Percentiles rank a stretch among this genome's conserved stretches.
These are phyloP conservation scores for Fusarium floridanum DNA, from an alignment of 2,329 filamentous ascomycete species.

Conservation along the genomic window DNA sequence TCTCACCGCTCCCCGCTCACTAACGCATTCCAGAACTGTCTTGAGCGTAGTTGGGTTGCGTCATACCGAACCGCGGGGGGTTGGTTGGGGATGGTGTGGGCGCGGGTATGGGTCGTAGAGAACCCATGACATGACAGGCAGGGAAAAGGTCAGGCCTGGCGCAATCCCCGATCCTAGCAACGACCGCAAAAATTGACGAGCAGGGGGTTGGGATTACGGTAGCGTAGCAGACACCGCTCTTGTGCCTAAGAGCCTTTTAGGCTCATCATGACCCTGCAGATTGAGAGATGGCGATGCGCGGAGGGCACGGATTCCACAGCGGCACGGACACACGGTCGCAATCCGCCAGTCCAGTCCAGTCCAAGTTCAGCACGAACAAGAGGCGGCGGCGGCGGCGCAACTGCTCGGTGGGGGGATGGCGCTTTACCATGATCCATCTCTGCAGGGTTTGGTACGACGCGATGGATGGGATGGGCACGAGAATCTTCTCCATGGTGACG, in stretches of 20 bases:
- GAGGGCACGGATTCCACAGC: slow-evolving; percentile 37
- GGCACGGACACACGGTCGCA: slow-evolving; percentile 27
- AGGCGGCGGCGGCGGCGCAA: slow-evolving; percentile 33
- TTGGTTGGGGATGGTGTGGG: slow-evolving; percentile 37
- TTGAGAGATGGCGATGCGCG: slow-evolving; percentile 37
- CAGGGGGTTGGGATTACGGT: slow-evolving; percentile 35
- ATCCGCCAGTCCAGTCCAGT: slow-evolving; percentile 2
- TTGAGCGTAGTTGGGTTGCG: slow-evolving; percentile 40
- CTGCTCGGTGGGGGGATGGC: slow-evolving; percentile 8
- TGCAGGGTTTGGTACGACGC: slow-evolving; percentile 5
- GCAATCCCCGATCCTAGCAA: slow-evolving; percentile 32
- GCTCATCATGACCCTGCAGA: slow-evolving; percentile 40
- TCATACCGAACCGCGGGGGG: slow-evolving; percentile 41
- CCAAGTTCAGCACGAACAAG: slow-evolving; percentile 26
- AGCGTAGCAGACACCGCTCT: slow-evolving; percentile 38
- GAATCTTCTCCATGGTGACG: slow-evolving; percentile 16
- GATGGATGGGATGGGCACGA: neutral
- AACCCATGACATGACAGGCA: slow-evolving; percentile 44
- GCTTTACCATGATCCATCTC: slow-evolving; percentile 8
- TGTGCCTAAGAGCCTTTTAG: slow-evolving; percentile 40
- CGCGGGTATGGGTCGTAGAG: slow-evolving; percentile 35
- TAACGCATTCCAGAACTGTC: slow-evolving; percentile 39
- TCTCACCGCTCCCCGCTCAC: slow-evolving; percentile 38
- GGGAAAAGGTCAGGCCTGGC: slow-evolving; percentile 32
- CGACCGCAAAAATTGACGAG: slow-evolving; percentile 35